Conservation (phyloP, 2,329 filamentous ascomycete genomes). For the Dactylellina parvicollis region DNA sequence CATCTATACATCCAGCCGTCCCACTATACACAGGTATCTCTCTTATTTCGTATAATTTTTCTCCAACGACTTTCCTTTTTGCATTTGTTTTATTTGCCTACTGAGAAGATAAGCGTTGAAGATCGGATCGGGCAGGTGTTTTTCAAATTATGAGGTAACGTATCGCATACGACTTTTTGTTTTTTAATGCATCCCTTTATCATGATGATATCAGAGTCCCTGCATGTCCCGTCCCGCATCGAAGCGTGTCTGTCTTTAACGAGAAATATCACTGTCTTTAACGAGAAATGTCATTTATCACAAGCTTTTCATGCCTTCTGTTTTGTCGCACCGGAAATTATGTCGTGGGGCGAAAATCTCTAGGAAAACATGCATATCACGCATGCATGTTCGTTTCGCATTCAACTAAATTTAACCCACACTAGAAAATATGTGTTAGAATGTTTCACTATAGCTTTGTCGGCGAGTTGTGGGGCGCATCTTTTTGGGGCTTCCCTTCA, state of each 20-base stretch:
- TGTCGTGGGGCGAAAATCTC: background rate
- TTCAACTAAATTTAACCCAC: slow-evolving; percentile 14
- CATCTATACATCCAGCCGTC: slow-evolving; percentile 5
- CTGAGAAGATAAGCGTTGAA: background rate
- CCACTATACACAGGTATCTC: slow-evolving; percentile 22
- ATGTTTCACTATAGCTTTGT: background rate
- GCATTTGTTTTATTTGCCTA: background rate
- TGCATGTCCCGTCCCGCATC: slow-evolving; percentile 3
- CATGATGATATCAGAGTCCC: slow-evolving; percentile 23
- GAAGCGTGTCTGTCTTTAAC: slow-evolving; percentile 18
- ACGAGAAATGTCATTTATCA: slow-evolving; percentile 12
- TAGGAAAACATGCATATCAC: background rate
- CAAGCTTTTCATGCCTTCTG: background rate
- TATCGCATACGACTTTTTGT: background rate
- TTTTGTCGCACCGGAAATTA: slow-evolving; percentile 8
- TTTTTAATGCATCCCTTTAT: slow-evolving; percentile 4
- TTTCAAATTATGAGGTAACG: slow-evolving; percentile 4
- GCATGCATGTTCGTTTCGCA: slow-evolving; percentile 21
- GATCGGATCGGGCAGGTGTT: slow-evolving; percentile 25
- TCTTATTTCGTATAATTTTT: background rate
- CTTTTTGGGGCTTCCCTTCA: background rate
- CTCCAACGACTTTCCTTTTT: slow-evolving; percentile 13
- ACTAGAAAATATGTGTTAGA: slow-evolving; percentile 1
- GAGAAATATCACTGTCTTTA: slow-evolving; percentile 31
- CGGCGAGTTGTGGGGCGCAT: slow-evolving; percentile 13